Conservation (phyloP, 2,329 filamentous ascomycete species). For the Cytospora mali region DNA sequence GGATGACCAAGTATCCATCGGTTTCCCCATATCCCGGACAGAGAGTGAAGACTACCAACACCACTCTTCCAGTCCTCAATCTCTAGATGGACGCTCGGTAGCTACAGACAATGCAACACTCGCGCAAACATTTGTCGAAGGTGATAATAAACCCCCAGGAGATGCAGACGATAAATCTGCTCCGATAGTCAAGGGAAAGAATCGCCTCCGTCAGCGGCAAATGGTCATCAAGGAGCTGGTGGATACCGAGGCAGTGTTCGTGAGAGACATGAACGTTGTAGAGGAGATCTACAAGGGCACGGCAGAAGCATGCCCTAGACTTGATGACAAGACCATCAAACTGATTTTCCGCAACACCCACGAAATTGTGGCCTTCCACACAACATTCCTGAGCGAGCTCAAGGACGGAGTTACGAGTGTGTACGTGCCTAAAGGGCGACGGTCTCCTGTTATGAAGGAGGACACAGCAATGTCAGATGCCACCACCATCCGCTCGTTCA, state of each 20-base stretch:
- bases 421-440: slow-evolving; percentile 66
- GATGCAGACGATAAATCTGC: slow-evolving; percentile 44
- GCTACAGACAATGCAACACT: slow-evolving; percentile 44
- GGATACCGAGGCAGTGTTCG: slow-evolving; percentile 88
- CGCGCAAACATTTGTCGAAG: slow-evolving; percentile 43
- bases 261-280: slow-evolving; percentile 94
- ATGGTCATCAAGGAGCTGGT: slow-evolving; percentile 89
- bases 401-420: slow-evolving; percentile 80
- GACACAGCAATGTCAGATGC: slow-evolving; percentile 36
- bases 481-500: slow-evolving; percentile 39
- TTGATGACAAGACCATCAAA: slow-evolving; percentile 83
- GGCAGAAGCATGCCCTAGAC: slow-evolving; percentile 75
- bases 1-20: slow-evolving; percentile 46
- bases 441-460: slow-evolving; percentile 43
- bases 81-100: slow-evolving; percentile 50
- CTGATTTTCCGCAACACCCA: slow-evolving; percentile 91
- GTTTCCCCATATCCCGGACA: slow-evolving; percentile 47
- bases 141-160: slow-evolving; percentile 38
- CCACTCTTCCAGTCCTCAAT: slow-evolving; percentile 48
- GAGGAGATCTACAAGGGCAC: slow-evolving; percentile 98
- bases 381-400: slow-evolving; percentile 74
- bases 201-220: slow-evolving; percentile 76
- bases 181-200: slow-evolving; percentile 58
- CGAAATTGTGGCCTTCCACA: slow-evolving; percentile 86
- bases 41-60: slow-evolving; percentile 50